A percentile compares a stretch with the other conserved stretches of the same genome.
These are phyloP conservation scores for Helicocarpus griseus DNA, from an alignment of 2,329 filamentous ascomycete species.

Conservation along the genomic window DNA sequence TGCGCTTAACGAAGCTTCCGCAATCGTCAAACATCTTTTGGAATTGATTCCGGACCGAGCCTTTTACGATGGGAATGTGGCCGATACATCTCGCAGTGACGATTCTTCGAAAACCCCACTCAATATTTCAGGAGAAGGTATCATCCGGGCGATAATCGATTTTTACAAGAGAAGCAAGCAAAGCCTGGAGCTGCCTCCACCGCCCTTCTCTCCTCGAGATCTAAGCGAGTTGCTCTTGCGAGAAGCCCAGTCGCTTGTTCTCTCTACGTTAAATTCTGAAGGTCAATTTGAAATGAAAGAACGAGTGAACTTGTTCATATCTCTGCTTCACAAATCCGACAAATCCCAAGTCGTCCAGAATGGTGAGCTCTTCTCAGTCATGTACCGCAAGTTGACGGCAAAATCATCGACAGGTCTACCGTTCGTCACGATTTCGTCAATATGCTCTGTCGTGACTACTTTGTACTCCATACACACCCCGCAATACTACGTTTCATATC, in stretches of 20 bases:
- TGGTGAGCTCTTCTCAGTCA: constrained; percentile 25
- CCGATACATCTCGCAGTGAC: background rate
- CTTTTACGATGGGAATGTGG: constrained; percentile 31
- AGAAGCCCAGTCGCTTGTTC: constrained; percentile 40
- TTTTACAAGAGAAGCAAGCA: constrained; percentile 65
- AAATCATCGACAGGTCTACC: constrained; percentile 21
- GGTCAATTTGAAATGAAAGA: constrained; percentile 41
- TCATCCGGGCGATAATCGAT: constrained; percentile 50
- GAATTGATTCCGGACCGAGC: constrained; percentile 57
- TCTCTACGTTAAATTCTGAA: constrained; percentile 22
- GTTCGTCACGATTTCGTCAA: constrained; percentile 27
- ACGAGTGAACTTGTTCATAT: constrained; percentile 50
- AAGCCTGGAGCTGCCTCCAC: constrained; percentile 52
- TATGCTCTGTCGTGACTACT: constrained; percentile 41
- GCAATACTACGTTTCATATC: constrained; percentile 29
- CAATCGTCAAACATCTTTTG: constrained; percentile 48
- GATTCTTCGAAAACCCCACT: background rate
- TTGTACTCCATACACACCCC: constrained; percentile 27
- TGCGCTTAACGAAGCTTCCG: constrained; percentile 24
- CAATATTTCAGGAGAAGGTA: constrained; percentile 24
- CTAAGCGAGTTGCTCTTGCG: constrained; percentile 55
- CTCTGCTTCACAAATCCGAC: constrained; percentile 33
- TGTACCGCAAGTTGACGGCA: constrained; percentile 18
- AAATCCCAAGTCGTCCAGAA: constrained; percentile 27
- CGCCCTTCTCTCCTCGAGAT: constrained; percentile 49